These are phyloP conservation scores for Podospora appendiculata DNA, from an alignment of 495 filamentous ascomycete genomes.

Conservation along the genomic window DNA sequence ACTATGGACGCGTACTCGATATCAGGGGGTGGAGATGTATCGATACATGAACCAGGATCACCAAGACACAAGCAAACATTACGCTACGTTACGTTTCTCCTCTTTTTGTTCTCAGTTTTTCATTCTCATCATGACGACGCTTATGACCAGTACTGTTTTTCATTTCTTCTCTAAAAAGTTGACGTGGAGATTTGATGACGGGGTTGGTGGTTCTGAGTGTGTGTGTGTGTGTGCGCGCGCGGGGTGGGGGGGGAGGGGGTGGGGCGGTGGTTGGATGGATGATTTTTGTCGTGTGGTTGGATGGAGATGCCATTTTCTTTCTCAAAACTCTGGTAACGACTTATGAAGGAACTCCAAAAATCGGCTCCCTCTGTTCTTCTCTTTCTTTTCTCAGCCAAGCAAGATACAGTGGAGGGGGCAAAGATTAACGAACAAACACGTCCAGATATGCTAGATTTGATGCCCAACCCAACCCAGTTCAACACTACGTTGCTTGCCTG, in stretches of 20 bases:
- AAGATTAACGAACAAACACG: too few species aligned
- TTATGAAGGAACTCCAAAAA: too few species aligned
- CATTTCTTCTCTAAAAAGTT: conserved; percentile 17
- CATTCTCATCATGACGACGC: conserved; percentile 15
- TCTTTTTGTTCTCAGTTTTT: conserved; percentile 1
- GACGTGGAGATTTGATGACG: background rate
- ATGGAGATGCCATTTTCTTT: background rate
- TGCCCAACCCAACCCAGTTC: too few species aligned
- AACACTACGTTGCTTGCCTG: too few species aligned
- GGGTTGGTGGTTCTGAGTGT: background rate
- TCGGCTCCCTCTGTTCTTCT: too few species aligned
- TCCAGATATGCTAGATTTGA: too few species aligned
- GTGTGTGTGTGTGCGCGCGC: background rate
- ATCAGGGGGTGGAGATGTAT: background rate
- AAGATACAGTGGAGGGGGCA: too few species aligned
- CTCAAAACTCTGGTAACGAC: too few species aligned
- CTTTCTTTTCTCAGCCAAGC: too few species aligned
- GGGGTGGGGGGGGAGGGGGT: too few species aligned
- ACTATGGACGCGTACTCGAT: background rate
- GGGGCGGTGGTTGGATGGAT: background rate
- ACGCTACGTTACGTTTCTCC: background rate
- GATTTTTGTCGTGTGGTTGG: background rate
- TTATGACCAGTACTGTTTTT: conserved; percentile 24
- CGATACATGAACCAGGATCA: conserved; percentile 1
- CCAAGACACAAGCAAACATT: conserved; percentile 2